These are phyloP conservation scores for Emergomyces orientalis DNA, from an alignment of 2,329 filamentous ascomycete species.

Conservation along the genomic window DNA sequence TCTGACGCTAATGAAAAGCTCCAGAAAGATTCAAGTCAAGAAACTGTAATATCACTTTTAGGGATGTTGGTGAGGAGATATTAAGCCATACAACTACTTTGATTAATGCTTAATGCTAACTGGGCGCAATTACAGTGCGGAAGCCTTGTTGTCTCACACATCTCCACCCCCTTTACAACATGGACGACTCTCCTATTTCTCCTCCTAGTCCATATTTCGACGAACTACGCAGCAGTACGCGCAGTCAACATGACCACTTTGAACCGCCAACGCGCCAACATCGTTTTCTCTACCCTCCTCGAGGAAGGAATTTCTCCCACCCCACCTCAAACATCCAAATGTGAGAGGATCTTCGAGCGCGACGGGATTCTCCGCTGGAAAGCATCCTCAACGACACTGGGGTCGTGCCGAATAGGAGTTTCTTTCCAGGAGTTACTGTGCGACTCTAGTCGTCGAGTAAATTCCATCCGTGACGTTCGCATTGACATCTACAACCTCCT, in stretches of 20 bases:
- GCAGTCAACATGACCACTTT: constrained; percentile 74
- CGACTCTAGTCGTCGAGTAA: constrained; percentile 9
- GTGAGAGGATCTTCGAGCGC: constrained; percentile 51
- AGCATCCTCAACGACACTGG: constrained; percentile 36
- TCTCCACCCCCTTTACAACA: constrained; percentile 62
- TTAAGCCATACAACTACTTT: not conserved
- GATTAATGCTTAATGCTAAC: not conserved
- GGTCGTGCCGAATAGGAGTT: constrained; percentile 48
- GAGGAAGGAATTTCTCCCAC: constrained; percentile 38
- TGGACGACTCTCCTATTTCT: constrained; percentile 64
- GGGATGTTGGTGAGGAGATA: constrained; percentile 60
- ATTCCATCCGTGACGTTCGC: constrained; percentile 24
- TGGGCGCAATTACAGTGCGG: constrained; percentile 45
- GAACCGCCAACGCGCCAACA: constrained; percentile 76
- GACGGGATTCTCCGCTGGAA: constrained; percentile 57
- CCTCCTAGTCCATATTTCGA: constrained; percentile 65
- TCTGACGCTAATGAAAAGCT: constrained; percentile 10
- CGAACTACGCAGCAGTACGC: constrained; percentile 78
- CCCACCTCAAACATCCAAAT: constrained; percentile 54
- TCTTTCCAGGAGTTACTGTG: constrained; percentile 30
- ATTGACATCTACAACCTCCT: constrained; percentile 42
- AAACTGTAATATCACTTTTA: constrained; percentile 80
- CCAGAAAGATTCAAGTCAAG: constrained; percentile 82
- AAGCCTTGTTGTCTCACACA: constrained; percentile 66
- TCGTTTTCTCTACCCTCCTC: constrained; percentile 57